phyloP scores from a whole-genome alignment of 768 basidiomycete genomes.

The Brasilioporus rufonigricans region DNA sequence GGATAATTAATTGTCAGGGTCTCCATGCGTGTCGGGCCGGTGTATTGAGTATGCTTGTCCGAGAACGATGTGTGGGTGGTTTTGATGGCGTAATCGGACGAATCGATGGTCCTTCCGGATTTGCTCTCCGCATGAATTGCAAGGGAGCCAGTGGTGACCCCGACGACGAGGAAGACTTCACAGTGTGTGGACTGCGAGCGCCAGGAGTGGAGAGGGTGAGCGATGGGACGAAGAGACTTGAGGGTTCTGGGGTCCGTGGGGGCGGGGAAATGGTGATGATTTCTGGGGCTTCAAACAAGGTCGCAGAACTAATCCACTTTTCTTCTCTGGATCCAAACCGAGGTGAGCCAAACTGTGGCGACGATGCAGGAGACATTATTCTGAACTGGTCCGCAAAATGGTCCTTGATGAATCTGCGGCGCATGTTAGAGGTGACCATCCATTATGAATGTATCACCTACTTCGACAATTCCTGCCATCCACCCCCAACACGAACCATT shows the following conservation, averaged over 20 bases:
- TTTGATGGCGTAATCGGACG: slow-evolving; percentile 70
- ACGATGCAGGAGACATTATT: slow-evolving; percentile 61
- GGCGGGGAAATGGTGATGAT: slow-evolving; percentile 34
- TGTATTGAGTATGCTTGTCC: slow-evolving; percentile 40
- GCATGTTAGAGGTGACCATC: not conserved
- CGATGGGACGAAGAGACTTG: slow-evolving; percentile 54
- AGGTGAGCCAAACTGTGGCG: slow-evolving; percentile 44
- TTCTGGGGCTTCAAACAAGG: slow-evolving; percentile 58
- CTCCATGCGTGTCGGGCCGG: slow-evolving; percentile 62
- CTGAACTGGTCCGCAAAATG: slow-evolving; percentile 86
- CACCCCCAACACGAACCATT: slow-evolving; percentile 96
- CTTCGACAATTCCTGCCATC: slow-evolving; percentile 92
- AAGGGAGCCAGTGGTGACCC: slow-evolving; percentile 77
- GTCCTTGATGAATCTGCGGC: slow-evolving; percentile 73
- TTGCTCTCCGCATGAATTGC: slow-evolving; percentile 83
- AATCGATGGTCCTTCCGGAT: slow-evolving; percentile 48
- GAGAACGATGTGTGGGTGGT: slow-evolving; percentile 44
- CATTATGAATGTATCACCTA: slow-evolving; percentile 37
- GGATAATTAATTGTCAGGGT: slow-evolving; percentile 41
- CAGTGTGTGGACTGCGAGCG: slow-evolving; percentile 44
- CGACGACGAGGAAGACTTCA: slow-evolving; percentile 53
- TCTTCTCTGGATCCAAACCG: slow-evolving; percentile 51
- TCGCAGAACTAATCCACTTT: slow-evolving; percentile 82
- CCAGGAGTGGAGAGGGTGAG: slow-evolving; percentile 56
- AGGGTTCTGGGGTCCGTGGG: slow-evolving; percentile 71